Evolutionary conservation across 2,329 filamentous ascomycete genomes (phyloP).

Genomic region (Aspergillus chevalieri): DNA sequence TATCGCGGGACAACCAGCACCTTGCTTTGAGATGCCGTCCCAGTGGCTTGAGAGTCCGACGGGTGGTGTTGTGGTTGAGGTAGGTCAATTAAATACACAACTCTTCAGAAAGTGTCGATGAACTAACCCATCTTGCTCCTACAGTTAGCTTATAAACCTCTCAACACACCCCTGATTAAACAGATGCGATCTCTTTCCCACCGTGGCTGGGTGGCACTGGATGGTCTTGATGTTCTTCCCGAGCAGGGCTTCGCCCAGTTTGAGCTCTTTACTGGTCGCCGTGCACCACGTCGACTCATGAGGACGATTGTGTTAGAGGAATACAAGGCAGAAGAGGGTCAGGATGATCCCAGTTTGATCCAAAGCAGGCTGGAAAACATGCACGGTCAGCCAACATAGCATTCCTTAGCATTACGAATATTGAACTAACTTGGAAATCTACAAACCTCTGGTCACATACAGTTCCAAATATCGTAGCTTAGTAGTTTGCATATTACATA

Average conservation of each 20-base stretch:
- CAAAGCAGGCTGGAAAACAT: slow-evolving; percentile 25
- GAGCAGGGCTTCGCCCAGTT: slow-evolving; percentile 38
- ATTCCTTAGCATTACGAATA: slow-evolving; percentile 3
- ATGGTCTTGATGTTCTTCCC: slow-evolving; percentile 35
- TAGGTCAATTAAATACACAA: slow-evolving; percentile 13
- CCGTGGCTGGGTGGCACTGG: slow-evolving; percentile 35
- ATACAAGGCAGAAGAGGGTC: slow-evolving; percentile 29
- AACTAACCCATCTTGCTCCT: not conserved
- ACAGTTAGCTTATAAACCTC: slow-evolving; percentile 36
- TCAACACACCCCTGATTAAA: slow-evolving; percentile 32
- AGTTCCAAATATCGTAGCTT: too few species aligned
- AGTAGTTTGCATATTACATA: too few species aligned
- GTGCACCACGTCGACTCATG: slow-evolving; percentile 34
- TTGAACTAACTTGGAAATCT: not conserved
- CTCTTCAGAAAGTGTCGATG: too few species aligned
- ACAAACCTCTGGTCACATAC: too few species aligned
- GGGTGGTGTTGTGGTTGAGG: slow-evolving; percentile 37
- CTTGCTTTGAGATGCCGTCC: slow-evolving; percentile 28
- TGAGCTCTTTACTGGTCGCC: slow-evolving; percentile 34
- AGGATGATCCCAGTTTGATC: slow-evolving; percentile 25
- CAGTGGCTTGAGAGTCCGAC: slow-evolving; percentile 36
- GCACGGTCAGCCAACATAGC: slow-evolving; percentile 28
- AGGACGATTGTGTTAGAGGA: slow-evolving; percentile 30
- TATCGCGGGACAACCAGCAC: slow-evolving; percentile 29
- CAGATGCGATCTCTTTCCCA: slow-evolving; percentile 31